Conservation (phyloP, 805 yeast species). For the Sugiyamaella marilandica region DNA sequence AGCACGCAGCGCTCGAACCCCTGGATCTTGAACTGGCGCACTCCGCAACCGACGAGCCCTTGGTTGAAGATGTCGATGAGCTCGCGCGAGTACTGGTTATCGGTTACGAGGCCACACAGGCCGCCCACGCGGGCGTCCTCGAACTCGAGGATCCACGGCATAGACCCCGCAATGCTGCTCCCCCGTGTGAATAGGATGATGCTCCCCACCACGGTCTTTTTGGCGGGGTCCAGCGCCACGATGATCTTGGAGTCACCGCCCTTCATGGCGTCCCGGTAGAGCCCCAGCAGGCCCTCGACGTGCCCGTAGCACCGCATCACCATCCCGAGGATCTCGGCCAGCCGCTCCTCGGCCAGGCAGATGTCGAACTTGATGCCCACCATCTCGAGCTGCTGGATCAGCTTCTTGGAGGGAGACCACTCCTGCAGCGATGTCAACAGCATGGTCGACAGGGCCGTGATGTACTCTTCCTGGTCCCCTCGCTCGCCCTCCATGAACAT, state of each 20-base stretch:
- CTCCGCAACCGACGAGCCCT: slow-evolving; percentile 55
- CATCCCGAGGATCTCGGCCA: slow-evolving; percentile 39
- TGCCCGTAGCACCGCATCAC: slow-evolving; percentile 29
- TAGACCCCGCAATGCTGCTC: slow-evolving; percentile 43
- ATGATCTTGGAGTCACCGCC: slow-evolving; percentile 42
- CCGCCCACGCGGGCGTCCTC: slow-evolving; percentile 41
- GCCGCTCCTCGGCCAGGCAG: slow-evolving; percentile 33
- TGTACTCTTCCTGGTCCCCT: slow-evolving; percentile 1
- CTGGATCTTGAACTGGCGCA: slow-evolving; percentile 41
- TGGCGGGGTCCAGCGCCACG: slow-evolving; percentile 50
- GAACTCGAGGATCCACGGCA: slow-evolving; percentile 48
- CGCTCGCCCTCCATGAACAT: background rate
- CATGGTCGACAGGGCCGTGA: slow-evolving; percentile 29
- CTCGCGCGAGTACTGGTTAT: slow-evolving; percentile 43
- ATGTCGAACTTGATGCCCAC: slow-evolving; percentile 55
- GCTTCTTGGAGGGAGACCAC: slow-evolving; percentile 53
- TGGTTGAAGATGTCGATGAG: slow-evolving; percentile 50
- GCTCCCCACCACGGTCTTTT: slow-evolving; percentile 48
- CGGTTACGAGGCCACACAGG: slow-evolving; percentile 49
- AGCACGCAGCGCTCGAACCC: slow-evolving; percentile 29
- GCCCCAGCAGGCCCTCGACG: slow-evolving; percentile 22
- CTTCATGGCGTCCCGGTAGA: slow-evolving; percentile 23
- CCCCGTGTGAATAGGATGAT: slow-evolving; percentile 38
- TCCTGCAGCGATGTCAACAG: slow-evolving; percentile 38
- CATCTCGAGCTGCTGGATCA: slow-evolving; percentile 50